Evolutionary conservation across 768 basidiomycete species (phyloP).

Genomic region (Glaciozyma antarctica): DNA sequence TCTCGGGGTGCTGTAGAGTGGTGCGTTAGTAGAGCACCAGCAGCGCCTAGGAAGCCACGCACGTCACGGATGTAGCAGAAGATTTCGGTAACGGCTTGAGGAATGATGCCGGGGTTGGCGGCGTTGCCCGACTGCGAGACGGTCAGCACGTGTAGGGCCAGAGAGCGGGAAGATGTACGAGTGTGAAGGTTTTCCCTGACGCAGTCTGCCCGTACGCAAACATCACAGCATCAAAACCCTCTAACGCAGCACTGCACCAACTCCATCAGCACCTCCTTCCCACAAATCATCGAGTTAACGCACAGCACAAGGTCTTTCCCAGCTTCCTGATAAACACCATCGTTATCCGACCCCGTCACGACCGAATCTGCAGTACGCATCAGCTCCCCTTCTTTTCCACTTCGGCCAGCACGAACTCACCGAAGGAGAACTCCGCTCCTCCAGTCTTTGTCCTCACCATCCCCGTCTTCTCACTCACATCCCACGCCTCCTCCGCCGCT

Average conservation of each 20-base stretch:
- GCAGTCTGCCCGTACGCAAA: conserved; percentile 82
- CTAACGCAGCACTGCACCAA: conserved; percentile 56
- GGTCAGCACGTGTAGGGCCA: background rate
- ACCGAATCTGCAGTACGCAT: conserved; percentile 27
- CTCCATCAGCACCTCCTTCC: background rate
- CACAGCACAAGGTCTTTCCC: conserved; percentile 32
- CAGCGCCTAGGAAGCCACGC: conserved; percentile 32
- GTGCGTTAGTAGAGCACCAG: background rate
- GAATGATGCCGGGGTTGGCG: conserved; percentile 86
- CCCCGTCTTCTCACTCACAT: conserved; percentile 3
- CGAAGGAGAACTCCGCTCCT: conserved; percentile 21
- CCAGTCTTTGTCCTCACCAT: conserved; percentile 10
- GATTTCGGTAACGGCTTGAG: conserved; percentile 82
- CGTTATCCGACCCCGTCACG: conserved; percentile 33
- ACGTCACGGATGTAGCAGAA: conserved; percentile 64
- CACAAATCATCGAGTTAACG: background rate
- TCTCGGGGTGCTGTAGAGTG: conserved; percentile 49
- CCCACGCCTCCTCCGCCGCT: conserved; percentile 26
- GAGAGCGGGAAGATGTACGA: conserved; percentile 7
- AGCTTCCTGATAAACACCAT: conserved; percentile 29
- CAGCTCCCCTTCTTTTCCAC: background rate
- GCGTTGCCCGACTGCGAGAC: conserved; percentile 41
- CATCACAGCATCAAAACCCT: conserved; percentile 89
- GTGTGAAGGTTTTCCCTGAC: conserved; percentile 63
- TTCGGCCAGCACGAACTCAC: conserved; percentile 4